phyloP scores from a whole-genome alignment of 495 filamentous ascomycete genomes.

The Penicillium malachiteum region DNA sequence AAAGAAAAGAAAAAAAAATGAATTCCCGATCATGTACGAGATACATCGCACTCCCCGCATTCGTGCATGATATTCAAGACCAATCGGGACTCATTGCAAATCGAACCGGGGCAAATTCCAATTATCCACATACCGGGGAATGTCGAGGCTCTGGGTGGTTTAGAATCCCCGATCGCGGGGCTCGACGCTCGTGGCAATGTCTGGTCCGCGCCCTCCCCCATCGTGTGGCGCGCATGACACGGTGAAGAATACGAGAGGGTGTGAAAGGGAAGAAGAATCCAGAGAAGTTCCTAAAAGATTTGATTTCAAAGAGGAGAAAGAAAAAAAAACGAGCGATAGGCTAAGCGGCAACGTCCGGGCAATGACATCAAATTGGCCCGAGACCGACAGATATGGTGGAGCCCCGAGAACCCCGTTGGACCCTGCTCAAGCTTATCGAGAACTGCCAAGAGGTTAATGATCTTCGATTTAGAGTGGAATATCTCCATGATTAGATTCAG shows the following conservation, averaged over 20 bases:
- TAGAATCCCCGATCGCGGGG: conserved; percentile 17
- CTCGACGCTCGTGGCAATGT: conserved; percentile 15
- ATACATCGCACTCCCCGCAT: background rate
- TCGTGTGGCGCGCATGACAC: conserved; percentile 14
- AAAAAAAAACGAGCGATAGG: conserved; percentile 15
- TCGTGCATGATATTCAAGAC: background rate
- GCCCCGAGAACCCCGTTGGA: conserved; percentile 2
- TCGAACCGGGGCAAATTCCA: conserved; percentile 3
- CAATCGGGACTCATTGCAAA: conserved; percentile 3
- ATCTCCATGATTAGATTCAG: no score
- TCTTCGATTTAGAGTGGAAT: no score
- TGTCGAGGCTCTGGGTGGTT: conserved; percentile 20
- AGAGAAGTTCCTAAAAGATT: conserved; percentile 2
- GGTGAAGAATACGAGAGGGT: background rate
- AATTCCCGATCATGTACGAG: background rate
- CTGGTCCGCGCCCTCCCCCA: conserved; percentile 21
- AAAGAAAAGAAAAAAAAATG: background rate
- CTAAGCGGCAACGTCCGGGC: conserved; percentile 27
- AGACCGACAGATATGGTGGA: conserved; percentile 13
- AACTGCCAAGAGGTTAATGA: no score
- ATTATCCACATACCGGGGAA: conserved; percentile 20
- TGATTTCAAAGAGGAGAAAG: conserved; percentile 1
- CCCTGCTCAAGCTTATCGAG: conserved; percentile 8
- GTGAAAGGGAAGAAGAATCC: conserved; percentile 1
- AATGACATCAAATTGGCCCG: conserved; percentile 33